Evolutionary conservation across 495 filamentous ascomycete species (phyloP).

Genomic region (Neurospora terricola): DNA sequence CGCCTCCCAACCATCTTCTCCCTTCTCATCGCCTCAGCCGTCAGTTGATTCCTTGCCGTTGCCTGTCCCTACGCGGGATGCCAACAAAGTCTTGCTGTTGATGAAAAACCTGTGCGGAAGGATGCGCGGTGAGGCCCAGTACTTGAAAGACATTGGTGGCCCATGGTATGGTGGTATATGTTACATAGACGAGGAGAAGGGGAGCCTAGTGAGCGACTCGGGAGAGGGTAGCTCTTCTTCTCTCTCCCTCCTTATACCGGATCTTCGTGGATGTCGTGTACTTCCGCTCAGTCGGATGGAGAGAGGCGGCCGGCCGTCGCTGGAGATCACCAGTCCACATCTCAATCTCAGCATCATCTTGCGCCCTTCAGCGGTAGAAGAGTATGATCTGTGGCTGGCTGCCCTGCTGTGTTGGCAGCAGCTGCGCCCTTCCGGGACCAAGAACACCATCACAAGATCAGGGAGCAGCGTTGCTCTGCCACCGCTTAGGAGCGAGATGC

Average conservation of each 20-base stretch:
- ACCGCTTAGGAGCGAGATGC: conserved; percentile 44
- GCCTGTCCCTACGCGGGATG: conserved; percentile 50
- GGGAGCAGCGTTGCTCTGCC: conserved; percentile 3
- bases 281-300: conserved; percentile 36
- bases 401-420: conserved; percentile 93
- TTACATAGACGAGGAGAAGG: conserved; percentile 57
- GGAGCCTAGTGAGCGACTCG: conserved; percentile 53
- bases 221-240: conserved; percentile 36
- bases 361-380: conserved; percentile 59
- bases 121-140: conserved; percentile 62
- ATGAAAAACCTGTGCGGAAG: conserved; percentile 60
- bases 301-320: conserved; percentile 43
- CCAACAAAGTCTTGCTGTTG: conserved; percentile 51
- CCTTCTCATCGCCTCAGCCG: conserved; percentile 33
- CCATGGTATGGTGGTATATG: conserved; percentile 53
- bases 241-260: conserved; percentile 51
- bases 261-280: conserved; percentile 81
- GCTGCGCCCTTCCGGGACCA: conserved; percentile 47
- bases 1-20: conserved; percentile 39
- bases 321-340: conserved; percentile 67
- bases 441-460: conserved; percentile 7
- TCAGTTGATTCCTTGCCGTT: conserved; percentile 44
- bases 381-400: conserved; percentile 86
- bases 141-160: conserved; percentile 42
- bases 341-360: conserved; percentile 63